Evolutionary conservation across 192 early-diverging fungal genomes (phyloP), one percentile per base, ranked within the genome.

Genomic region (Radiomyces spectabilis): DNA sequence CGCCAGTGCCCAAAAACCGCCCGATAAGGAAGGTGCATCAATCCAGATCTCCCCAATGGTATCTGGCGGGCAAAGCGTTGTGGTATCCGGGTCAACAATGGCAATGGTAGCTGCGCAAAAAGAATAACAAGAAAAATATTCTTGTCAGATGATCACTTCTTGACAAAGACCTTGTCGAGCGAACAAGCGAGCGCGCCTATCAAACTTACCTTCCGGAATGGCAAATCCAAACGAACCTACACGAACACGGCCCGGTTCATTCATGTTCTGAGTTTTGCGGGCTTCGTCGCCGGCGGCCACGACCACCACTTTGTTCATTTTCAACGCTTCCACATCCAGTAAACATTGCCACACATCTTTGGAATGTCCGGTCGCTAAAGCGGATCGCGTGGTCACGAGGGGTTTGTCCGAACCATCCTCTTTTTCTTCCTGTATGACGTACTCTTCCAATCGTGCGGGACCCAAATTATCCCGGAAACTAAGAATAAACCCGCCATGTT

Each of bases 31-130:
- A 12, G 85, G 83, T 2, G 86, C 82, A 59, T 83, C 76, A 6
- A 91, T 74, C 88, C 90, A 92, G n/a, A 93, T 75, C 71, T 93
- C 91, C 38, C 91, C 91, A 48, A 92, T 78, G 1, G 80, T 73
- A 63, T 88, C 80, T 1, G 83, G 69, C 6, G 82, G 76, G 37
- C 84, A 88, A 26, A 93, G 65, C 16, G 83, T 79, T 12, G 78
- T 81, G 51, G 88, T 87, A 37, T 89, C 84, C 1, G 89, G 88
- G 50, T 93, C 86, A 0, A 93, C 89, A 35, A 93, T 79, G 1
- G 83, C 87, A 9, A 93, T 65, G 0, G 83, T 84, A 4, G 80
- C 76, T 75, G 64, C 19, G 29, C 19, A 49, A 22, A 8, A 27
- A 32, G 19, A 43, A 41, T 21, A 53, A 59, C 47, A 16, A 52